phyloP scores from a whole-genome alignment of 768 basidiomycete genomes.

The Gautieria morchelliformis region DNA sequence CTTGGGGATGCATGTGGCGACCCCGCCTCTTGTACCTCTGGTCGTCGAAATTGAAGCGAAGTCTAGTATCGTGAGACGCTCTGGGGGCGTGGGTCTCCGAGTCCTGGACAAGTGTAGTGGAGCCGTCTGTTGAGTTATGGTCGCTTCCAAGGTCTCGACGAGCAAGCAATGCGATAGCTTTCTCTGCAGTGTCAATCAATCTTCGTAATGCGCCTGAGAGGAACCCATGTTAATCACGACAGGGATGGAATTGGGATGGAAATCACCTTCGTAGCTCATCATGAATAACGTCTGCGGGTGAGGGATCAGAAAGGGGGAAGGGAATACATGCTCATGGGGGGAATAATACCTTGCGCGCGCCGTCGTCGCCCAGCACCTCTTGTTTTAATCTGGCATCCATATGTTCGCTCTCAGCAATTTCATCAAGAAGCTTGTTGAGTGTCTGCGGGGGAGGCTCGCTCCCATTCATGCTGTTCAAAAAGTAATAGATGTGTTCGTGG shows the following conservation, averaged over 20 bases:
- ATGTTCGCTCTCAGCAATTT: slow-evolving; percentile 26
- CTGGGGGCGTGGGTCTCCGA: background rate
- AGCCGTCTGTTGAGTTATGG: background rate
- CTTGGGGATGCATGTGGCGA: background rate
- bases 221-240: background rate
- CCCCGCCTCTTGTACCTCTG: background rate
- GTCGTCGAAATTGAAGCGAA: background rate
- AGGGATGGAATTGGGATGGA: background rate
- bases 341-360: slow-evolving; percentile 31
- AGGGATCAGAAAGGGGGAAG: background rate
- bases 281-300: slow-evolving; percentile 30
- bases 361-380: slow-evolving; percentile 35
- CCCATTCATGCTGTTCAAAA: slow-evolving; percentile 12
- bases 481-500: slow-evolving; percentile 32
- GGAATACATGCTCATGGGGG: too few species aligned
- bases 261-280: slow-evolving; percentile 39
- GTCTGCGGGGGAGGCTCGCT: slow-evolving; percentile 9
- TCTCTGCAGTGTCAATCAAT: slow-evolving; percentile 26
- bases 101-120: background rate
- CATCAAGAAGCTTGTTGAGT: slow-evolving; percentile 30
- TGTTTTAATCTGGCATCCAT: slow-evolving; percentile 25
- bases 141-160: slow-evolving; percentile 21
- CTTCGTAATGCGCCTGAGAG: slow-evolving; percentile 23
- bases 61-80: background rate
- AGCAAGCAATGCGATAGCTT: slow-evolving; percentile 20